phyloP scores from a whole-genome alignment of 306 rosid genomes.

The Morella rubra region DNA sequence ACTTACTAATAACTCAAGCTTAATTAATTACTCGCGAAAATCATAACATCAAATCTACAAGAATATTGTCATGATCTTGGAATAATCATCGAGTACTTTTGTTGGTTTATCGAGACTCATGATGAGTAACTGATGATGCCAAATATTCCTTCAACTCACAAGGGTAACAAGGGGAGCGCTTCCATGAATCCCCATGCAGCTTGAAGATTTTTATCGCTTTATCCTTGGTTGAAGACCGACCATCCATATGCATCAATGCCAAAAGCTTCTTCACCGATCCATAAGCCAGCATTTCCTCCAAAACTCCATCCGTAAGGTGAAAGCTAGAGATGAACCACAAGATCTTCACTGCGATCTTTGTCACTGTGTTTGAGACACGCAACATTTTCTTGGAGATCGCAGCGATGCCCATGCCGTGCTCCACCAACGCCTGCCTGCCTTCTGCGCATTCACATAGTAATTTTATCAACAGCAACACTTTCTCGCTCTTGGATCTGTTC shows the following conservation, averaged over 20 bases:
- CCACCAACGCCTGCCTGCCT: constrained; percentile 51
- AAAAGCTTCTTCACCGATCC: constrained; percentile 55
- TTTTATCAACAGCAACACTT: constrained; percentile 34
- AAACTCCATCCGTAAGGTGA: constrained; percentile 39
- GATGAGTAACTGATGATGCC: neutral
- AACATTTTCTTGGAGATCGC: constrained; percentile 39
- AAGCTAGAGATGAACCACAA: constrained; percentile 35
- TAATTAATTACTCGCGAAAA: neutral
- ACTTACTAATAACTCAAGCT: neutral
- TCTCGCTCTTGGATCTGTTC: constrained; percentile 39
- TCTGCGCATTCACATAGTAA: constrained; percentile 49
- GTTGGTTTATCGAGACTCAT: too few relatives aligned
- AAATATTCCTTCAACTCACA: constrained; percentile 34
- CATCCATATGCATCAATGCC: constrained; percentile 43
- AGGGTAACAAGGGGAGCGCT: constrained; percentile 48
- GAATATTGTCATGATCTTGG: too few relatives aligned
- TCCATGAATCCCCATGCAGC: constrained; percentile 52
- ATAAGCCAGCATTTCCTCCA: constrained; percentile 53
- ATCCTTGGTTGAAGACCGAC: constrained; percentile 39
- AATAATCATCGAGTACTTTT: too few relatives aligned
- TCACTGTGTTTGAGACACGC: constrained; percentile 34
- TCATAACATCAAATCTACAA: neutral
- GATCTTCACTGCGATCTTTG: constrained; percentile 50
- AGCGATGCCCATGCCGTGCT: constrained; percentile 50
- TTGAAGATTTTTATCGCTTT: constrained; percentile 46